Percentiles rank a stretch among this genome's conserved stretches.
These are phyloP conservation scores for Anastatica hierochuntica DNA, from an alignment of 345 rosid species.

Conservation along the genomic window DNA sequence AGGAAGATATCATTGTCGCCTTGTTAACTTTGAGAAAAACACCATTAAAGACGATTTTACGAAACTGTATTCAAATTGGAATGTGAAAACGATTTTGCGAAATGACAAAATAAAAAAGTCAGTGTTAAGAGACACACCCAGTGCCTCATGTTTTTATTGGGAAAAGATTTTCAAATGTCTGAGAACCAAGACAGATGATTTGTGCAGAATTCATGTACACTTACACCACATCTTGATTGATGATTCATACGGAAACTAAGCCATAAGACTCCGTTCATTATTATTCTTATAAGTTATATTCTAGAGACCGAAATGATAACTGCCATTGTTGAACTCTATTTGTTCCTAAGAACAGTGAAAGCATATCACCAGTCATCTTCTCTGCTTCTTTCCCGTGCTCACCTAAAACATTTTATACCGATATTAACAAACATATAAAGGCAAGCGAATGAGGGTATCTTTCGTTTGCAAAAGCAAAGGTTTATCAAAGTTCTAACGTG, in stretches of 20 bases:
- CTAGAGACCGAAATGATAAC: constrained; percentile 3
- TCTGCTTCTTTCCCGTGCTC: constrained; percentile 79
- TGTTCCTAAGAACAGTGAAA: constrained; percentile 15
- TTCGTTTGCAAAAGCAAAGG: neutral
- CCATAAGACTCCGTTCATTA: constrained; percentile 4
- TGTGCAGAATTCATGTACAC: constrained; percentile 25
- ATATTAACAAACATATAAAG: neutral
- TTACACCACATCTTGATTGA: constrained; percentile 14
- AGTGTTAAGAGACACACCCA: too few relatives aligned
- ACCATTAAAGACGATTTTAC: too few relatives aligned
- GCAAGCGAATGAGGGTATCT: neutral
- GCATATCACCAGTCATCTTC: constrained; percentile 75
- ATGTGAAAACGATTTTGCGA: too few relatives aligned
- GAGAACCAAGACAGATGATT: too few relatives aligned
- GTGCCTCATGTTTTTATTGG: constrained; percentile 12
- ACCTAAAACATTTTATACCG: constrained; percentile 37
- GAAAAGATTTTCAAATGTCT: constrained; percentile 14
- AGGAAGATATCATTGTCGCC: too few relatives aligned
- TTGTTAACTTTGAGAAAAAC: too few relatives aligned
- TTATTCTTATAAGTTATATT: neutral
- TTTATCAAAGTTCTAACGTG: constrained; percentile 33
- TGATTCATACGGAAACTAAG: constrained; percentile 9
- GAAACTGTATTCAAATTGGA: too few relatives aligned
- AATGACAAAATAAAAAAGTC: too few relatives aligned
- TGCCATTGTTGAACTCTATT: neutral